Conservation (phyloP, 2,329 filamentous ascomycete species). For the Paecilomyces sp. region DNA sequence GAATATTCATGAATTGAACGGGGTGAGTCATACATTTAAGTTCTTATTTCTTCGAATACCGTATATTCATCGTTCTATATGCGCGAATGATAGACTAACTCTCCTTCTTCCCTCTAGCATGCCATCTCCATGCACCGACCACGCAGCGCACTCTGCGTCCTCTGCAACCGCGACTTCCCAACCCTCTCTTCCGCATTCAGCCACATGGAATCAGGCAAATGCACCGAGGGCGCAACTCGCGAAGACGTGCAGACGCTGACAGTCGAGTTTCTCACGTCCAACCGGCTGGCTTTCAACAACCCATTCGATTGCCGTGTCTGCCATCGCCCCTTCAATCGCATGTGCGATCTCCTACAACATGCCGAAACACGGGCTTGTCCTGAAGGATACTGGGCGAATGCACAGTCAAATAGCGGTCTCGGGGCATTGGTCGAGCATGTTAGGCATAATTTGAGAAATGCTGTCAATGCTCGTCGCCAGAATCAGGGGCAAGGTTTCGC, state of each 20-base stretch:
- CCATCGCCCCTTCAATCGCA: conserved; percentile 6
- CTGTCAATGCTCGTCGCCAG: background rate
- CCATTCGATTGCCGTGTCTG: conserved; percentile 11
- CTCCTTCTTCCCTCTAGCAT: background rate
- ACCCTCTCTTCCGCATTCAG: conserved; percentile 12
- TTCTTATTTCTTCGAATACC: no score
- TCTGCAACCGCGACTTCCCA: conserved; percentile 10
- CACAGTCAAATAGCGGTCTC: conserved; percentile 2
- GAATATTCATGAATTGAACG: conserved; percentile 11
- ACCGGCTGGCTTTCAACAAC: background rate
- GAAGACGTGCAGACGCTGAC: conserved; percentile 8
- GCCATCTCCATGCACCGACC: conserved; percentile 9
- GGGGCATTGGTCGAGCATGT: conserved; percentile 10
- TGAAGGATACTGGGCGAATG: conserved; percentile 7
- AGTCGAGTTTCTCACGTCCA: conserved; percentile 2
- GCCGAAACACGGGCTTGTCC: conserved; percentile 10
- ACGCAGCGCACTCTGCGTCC: conserved; percentile 8
- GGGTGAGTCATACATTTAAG: conserved; percentile 5
- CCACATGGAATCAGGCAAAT: conserved; percentile 15
- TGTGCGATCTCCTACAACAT: conserved; percentile 16
- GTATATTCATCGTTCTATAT: no score
- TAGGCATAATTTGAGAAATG: conserved; percentile 1
- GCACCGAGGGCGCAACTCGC: conserved; percentile 7
- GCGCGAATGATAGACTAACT: no score
- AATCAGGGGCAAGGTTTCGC: background rate